A percentile compares a stretch with the other conserved stretches of the same genome.
These are phyloP conservation scores for Fusarium duplospermum DNA, from an alignment of 2,329 filamentous ascomycete genomes.

Conservation along the genomic window DNA sequence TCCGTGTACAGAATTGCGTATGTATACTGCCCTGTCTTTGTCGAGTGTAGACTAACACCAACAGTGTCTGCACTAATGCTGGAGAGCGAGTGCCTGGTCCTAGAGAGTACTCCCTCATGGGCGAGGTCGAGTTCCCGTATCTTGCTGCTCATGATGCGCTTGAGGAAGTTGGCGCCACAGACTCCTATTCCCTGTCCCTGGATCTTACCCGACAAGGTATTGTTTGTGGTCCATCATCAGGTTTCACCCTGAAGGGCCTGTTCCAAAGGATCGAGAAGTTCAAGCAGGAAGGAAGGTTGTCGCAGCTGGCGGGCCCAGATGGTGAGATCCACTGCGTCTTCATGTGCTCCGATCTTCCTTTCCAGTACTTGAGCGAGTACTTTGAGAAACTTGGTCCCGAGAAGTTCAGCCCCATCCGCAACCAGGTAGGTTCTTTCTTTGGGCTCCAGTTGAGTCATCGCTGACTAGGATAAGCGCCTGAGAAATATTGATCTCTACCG, in stretches of 20 bases:
- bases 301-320: slow-evolving; percentile 57
- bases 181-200: slow-evolving; percentile 66
- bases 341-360: slow-evolving; percentile 71
- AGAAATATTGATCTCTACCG: slow-evolving; percentile 63
- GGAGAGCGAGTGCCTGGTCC: slow-evolving; percentile 70
- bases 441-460: neutral
- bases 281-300: slow-evolving; percentile 58
- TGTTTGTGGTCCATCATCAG: slow-evolving; percentile 71
- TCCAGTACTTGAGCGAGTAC: slow-evolving; percentile 70
- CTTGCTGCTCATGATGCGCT: slow-evolving; percentile 63
- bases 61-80: slow-evolving; percentile 66
- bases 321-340: slow-evolving; percentile 67
- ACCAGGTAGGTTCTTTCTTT: slow-evolving; percentile 47
- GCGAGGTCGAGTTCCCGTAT: slow-evolving; percentile 68
- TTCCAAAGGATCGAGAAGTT: slow-evolving; percentile 60
- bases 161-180: slow-evolving; percentile 65
- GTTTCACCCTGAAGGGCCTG: slow-evolving; percentile 65
- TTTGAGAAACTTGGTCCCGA: slow-evolving; percentile 64
- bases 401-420: slow-evolving; percentile 60
- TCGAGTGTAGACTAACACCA: slow-evolving; percentile 8
- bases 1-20: slow-evolving; percentile 55
- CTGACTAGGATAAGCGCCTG: slow-evolving; percentile 54
- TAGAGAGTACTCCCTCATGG: slow-evolving; percentile 61
- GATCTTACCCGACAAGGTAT: slow-evolving; percentile 67
- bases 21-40: neutral